Evolutionary conservation across 805 yeast species (phyloP).

Genomic region (Jamesozyma gamospora): DNA sequence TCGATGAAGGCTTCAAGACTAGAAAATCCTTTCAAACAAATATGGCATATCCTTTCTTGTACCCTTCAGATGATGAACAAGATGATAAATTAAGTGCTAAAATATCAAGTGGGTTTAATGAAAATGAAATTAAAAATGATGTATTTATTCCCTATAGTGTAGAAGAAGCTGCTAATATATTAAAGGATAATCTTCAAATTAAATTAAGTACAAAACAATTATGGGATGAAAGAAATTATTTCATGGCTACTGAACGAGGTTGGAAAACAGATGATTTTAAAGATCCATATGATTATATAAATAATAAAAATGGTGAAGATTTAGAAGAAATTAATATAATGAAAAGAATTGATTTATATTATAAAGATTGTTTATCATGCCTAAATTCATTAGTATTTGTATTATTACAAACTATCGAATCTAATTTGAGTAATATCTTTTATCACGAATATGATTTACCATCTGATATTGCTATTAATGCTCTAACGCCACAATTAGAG

Average conservation of each 20-base stretch:
- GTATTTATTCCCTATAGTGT: constrained; percentile 57
- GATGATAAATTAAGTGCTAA: constrained; percentile 18
- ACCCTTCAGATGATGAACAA: constrained; percentile 39
- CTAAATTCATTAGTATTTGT: constrained; percentile 58
- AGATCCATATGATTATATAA: constrained; percentile 27
- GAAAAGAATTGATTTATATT: constrained; percentile 50
- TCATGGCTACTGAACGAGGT: constrained; percentile 68
- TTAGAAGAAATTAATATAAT: constrained; percentile 29
- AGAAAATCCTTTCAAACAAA: constrained; percentile 54
- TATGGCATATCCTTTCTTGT: constrained; percentile 56
- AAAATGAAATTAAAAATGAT: constrained; percentile 4
- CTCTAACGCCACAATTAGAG: constrained; percentile 35
- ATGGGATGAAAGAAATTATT: constrained; percentile 59
- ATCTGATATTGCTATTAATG: constrained; percentile 6
- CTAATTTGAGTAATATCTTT: constrained; percentile 32
- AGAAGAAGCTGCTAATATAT: constrained; percentile 65
- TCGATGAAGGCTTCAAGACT: constrained; percentile 28
- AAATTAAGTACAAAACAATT: constrained; percentile 62
- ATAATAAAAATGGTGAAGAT: constrained; percentile 8
- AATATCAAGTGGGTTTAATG: not conserved
- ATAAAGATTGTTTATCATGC: constrained; percentile 40
- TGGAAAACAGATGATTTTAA: constrained; percentile 25
- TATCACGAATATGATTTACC: constrained; percentile 11
- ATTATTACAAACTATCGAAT: constrained; percentile 51
- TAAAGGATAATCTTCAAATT: constrained; percentile 51